phyloP scores from a whole-genome alignment of 805 yeast genomes.

The Naumovozyma baii region DNA sequence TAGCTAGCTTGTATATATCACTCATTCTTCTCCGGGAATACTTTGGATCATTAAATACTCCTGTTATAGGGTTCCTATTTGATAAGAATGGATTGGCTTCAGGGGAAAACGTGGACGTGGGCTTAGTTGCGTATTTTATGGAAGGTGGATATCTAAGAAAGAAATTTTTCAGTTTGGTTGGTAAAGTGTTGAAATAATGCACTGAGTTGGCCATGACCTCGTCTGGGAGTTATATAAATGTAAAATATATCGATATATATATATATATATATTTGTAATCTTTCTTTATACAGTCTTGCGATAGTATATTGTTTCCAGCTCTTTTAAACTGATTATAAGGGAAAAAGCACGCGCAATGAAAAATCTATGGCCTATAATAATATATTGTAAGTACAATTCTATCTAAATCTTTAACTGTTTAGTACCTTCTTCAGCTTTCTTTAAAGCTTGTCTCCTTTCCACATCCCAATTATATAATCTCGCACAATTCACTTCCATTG shows the following conservation, averaged over 20 bases:
- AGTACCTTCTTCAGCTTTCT: conserved; percentile 37
- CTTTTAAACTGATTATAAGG: too few species aligned
- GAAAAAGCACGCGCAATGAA: background rate
- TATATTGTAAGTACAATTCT: too few species aligned
- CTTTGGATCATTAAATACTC: conserved; percentile 65
- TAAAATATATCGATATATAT: too few species aligned
- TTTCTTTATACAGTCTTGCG: too few species aligned
- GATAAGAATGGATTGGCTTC: conserved; percentile 82
- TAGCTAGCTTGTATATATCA: conserved; percentile 74
- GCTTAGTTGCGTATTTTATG: conserved; percentile 49
- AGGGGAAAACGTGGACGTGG: conserved; percentile 55
- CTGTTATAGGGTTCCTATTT: conserved; percentile 73
- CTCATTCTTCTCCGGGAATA: conserved; percentile 76
- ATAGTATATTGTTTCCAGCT: too few species aligned
- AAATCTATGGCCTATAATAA: too few species aligned
- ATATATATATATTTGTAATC: too few species aligned
- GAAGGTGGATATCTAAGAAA: conserved; percentile 79
- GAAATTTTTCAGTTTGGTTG: conserved; percentile 53
- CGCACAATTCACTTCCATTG: conserved; percentile 96
- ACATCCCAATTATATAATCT: conserved; percentile 86
- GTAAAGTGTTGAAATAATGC: conserved; percentile 48
- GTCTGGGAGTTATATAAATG: too few species aligned
- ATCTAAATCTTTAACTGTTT: conserved; percentile 28
- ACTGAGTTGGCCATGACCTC: conserved; percentile 4
- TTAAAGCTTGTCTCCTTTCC: conserved; percentile 46